Base-by-base conservation (phyloP, 306 rosid genomes). In the Cyclanthera cordifolia region DNA sequence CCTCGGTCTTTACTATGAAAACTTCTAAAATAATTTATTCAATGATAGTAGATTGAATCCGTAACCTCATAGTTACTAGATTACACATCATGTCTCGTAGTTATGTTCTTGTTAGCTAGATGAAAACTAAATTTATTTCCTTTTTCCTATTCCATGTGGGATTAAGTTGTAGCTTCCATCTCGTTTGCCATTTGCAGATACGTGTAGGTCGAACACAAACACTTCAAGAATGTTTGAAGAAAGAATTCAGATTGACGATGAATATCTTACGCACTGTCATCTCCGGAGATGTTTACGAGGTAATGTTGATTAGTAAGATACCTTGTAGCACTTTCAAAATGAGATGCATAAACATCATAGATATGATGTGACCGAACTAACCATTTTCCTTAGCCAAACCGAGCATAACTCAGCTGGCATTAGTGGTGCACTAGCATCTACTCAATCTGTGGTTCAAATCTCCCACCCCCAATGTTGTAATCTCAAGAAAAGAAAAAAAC, bases 271-370 rank as follows among this genome's bases (percentile, higher is more conserved):
- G 86, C 70, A 41, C 80, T 37, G 73, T 74, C 55, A 85, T 87
- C 61, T 90, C 99, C 4, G 84, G 67, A 75, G 99, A 93, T 75
- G 90, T 93, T 79, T 93, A 90, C 10, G 99, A 93, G 98, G 98
- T 93, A 86, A 84, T 68, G 10, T 15, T 51, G 48, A 37, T 51
- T 16, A 47, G 27, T 67, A 16, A 67, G n/a, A n/a, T n/a, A n/a
- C n/a, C n/a, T n/a, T n/a, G n/a, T n/a, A n/a, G n/a, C n/a, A 47
- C 47, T 0, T 4, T 7, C 2, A 9, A 67, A 8, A 46, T 16
- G 8, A 27, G 3, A 27, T 0, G n/a, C 19, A 55, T 14, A 9
- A 25, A 14, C 39, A 50, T 10, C 7, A 51, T 32, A 20, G 63
- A 69, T 14, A 28, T 53, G 13, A 34, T 34, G 41, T 34, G 41